These are phyloP conservation scores for Apiospora saccharicola DNA, from an alignment of 2,329 filamentous ascomycete genomes.

Conservation along the genomic window DNA sequence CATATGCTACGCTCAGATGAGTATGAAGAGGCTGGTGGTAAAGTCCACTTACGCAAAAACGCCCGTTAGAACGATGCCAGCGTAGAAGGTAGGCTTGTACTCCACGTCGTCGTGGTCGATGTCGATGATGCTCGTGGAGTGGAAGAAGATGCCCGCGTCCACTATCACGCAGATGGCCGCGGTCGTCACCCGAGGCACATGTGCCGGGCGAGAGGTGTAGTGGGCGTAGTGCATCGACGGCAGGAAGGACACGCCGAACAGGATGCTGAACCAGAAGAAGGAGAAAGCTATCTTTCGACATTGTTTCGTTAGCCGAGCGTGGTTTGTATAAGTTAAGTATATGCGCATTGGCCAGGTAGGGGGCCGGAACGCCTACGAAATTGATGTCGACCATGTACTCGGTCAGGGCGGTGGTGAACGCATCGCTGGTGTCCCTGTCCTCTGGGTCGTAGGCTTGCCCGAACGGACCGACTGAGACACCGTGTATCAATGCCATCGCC, in stretches of 20 bases:
- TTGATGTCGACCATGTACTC: slow-evolving; percentile 12
- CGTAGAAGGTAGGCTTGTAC: not conserved
- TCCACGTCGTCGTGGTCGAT: slow-evolving; percentile 11
- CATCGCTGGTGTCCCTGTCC: not conserved
- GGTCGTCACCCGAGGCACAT: not conserved
- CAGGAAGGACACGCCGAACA: not conserved
- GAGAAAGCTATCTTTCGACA: not conserved
- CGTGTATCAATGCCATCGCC: not conserved
- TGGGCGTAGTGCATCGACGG: slow-evolving; percentile 6
- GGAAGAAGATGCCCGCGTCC: not conserved
- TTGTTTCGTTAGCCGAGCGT: not conserved
- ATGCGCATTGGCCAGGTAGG: not conserved
- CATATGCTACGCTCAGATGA: not conserved
- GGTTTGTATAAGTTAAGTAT: too few species aligned
- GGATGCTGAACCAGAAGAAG: slow-evolving; percentile 13
- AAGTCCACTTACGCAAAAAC: not conserved
- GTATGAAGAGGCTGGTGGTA: not conserved
- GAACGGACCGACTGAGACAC: not conserved
- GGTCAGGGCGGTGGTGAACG: not conserved
- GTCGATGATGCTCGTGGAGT: slow-evolving; percentile 5
- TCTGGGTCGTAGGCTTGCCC: slow-evolving; percentile 6
- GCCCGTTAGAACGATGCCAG: not conserved
- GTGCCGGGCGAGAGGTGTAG: not conserved
- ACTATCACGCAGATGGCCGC: not conserved
- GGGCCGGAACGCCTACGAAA: not conserved